These are phyloP conservation scores for Purshia tridentata DNA, from an alignment of 306 rosid species.

Conservation along the genomic window DNA sequence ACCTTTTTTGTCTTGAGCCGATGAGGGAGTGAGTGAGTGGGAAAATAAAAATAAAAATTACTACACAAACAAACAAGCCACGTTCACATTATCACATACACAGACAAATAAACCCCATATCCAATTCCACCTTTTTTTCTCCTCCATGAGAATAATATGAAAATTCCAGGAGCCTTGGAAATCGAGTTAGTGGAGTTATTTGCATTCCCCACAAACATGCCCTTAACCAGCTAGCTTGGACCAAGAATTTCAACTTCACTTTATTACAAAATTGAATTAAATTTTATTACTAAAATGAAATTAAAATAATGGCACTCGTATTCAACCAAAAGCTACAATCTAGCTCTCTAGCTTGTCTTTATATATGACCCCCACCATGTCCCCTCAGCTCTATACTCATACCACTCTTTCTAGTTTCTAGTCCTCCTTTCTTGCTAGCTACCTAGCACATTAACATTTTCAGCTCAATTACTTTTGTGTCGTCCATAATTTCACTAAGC, in stretches of 20 bases:
- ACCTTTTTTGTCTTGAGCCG: conserved; percentile 42
- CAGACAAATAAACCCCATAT: conserved; percentile 52
- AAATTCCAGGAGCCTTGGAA: conserved; percentile 88
- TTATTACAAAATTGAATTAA: conserved; percentile 6
- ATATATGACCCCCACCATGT: conserved; percentile 68
- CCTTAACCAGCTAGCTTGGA: conserved; percentile 42
- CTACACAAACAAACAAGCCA: conserved; percentile 23
- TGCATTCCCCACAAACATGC: conserved; percentile 94
- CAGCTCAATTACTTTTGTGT: conserved; percentile 13
- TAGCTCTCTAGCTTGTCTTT: conserved; percentile 40
- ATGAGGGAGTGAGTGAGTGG: conserved; percentile 28
- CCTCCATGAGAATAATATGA: conserved; percentile 43
- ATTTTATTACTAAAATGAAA: not conserved
- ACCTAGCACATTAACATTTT: conserved; percentile 17
- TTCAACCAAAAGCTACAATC: conserved; percentile 49
- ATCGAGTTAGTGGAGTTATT: conserved; percentile 88
- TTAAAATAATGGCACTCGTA: conserved; percentile 3
- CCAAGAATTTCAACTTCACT: conserved; percentile 59
- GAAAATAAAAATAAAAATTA: not conserved
- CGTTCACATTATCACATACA: conserved; percentile 55
- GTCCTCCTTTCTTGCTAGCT: conserved; percentile 1
- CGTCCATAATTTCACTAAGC: conserved; percentile 11
- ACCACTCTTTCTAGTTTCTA: conserved; percentile 30
- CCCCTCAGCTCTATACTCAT: conserved; percentile 44
- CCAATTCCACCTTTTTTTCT: conserved; percentile 23